These are phyloP conservation scores for Pseudopithomyces maydicus DNA, from an alignment of 2,329 filamentous ascomycete genomes.

Conservation along the genomic window DNA sequence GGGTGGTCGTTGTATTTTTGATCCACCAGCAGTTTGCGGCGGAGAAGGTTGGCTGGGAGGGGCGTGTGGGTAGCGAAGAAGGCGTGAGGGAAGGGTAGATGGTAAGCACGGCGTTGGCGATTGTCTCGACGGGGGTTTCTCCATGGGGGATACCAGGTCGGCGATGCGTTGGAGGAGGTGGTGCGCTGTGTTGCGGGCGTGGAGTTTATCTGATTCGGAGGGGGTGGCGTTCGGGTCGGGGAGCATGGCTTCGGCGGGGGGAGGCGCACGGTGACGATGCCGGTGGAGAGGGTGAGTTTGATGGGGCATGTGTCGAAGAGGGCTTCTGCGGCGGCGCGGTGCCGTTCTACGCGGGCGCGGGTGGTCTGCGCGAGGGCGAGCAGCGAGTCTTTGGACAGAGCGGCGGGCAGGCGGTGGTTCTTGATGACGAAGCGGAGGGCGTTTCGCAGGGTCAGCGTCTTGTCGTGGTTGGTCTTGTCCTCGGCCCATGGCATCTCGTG, in stretches of 20 bases:
- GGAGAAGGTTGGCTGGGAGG: slow-evolving; percentile 17
- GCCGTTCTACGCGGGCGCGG: slow-evolving; percentile 57
- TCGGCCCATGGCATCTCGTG: slow-evolving; percentile 76
- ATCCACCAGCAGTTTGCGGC: slow-evolving; percentile 34
- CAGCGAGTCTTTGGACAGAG: slow-evolving; percentile 66
- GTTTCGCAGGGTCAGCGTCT: slow-evolving; percentile 78
- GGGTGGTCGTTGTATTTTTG: slow-evolving; percentile 16
- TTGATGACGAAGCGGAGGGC: slow-evolving; percentile 72
- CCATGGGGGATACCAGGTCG: slow-evolving; percentile 55
- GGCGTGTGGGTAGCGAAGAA: background rate
- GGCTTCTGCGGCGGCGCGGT: slow-evolving; percentile 59
- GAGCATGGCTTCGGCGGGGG: slow-evolving; percentile 27
- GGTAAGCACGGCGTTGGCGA: slow-evolving; percentile 46
- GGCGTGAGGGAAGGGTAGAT: slow-evolving; percentile 47
- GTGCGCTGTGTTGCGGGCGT: slow-evolving; percentile 43
- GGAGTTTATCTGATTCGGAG: slow-evolving; percentile 19
- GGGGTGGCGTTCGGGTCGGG: slow-evolving; percentile 17
- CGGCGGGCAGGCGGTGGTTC: slow-evolving; percentile 66
- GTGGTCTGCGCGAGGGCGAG: slow-evolving; percentile 55
- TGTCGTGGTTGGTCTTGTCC: slow-evolving; percentile 81
- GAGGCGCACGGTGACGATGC: slow-evolving; percentile 38
- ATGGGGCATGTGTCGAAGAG: slow-evolving; percentile 58
- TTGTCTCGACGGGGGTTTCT: slow-evolving; percentile 50
- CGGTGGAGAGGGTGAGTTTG: slow-evolving; percentile 48
- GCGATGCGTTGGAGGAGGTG: slow-evolving; percentile 55